Evolutionary conservation across 441 rosid species (phyloP).

Genomic region (Omphalea diandra): DNA sequence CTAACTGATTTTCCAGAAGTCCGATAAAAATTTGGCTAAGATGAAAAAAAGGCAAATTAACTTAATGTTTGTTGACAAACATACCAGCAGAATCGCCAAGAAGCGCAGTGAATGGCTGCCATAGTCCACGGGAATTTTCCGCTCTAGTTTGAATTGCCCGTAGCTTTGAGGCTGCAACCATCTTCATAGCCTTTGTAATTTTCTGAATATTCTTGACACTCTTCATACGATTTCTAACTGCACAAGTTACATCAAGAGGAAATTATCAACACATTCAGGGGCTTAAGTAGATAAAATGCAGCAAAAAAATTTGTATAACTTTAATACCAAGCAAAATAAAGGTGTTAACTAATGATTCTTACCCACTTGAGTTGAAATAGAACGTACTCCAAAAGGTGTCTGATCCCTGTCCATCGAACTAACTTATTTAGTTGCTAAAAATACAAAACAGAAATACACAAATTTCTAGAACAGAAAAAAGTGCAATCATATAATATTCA

Average conservation of each 20-base stretch:
- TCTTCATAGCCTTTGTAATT: constrained; percentile 99
- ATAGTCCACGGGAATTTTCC: constrained; percentile 94
- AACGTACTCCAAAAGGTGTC: constrained; percentile 62
- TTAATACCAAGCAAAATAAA: background rate
- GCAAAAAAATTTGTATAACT: background rate
- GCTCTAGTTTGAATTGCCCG: constrained; percentile 76
- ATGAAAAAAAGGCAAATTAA: background rate
- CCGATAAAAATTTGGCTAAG: background rate
- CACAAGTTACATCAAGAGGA: constrained; percentile 25
- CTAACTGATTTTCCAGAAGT: background rate
- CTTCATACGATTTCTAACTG: constrained; percentile 97
- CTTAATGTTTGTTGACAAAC: constrained; percentile 19
- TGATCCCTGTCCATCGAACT: constrained; percentile 57
- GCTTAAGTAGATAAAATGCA: background rate
- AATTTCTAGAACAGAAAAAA: background rate
- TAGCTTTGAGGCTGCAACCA: constrained; percentile 99
- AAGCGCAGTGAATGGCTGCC: constrained; percentile 98
- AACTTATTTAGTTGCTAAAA: constrained; percentile 11
- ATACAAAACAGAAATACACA: background rate
- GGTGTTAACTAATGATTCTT: constrained; percentile 22
- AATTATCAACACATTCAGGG: background rate
- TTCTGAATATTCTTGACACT: constrained; percentile 96
- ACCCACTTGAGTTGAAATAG: constrained; percentile 91
- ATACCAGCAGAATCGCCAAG: constrained; percentile 93
- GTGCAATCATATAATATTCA: background rate